A percentile compares a stretch with the other conserved stretches of the same genome.
These are phyloP conservation scores for Boletus subparvulus DNA, from an alignment of 768 basidiomycete genomes.

Conservation along the genomic window DNA sequence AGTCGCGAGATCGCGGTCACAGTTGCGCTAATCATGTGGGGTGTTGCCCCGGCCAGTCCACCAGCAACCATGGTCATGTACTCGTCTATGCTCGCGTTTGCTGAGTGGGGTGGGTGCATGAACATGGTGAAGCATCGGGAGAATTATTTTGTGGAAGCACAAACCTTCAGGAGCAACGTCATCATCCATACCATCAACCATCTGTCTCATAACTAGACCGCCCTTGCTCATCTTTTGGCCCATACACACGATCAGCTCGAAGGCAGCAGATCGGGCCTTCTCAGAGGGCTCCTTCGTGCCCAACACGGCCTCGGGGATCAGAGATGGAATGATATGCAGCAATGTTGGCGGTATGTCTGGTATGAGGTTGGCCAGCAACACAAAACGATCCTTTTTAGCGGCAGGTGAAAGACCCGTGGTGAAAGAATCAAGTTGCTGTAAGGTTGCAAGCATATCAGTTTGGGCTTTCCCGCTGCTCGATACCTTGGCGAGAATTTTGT, in stretches of 20 bases:
- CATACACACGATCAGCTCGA: conserved; percentile 88
- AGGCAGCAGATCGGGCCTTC: conserved; percentile 84
- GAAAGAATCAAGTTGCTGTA: conserved; percentile 65
- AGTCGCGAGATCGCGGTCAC: conserved; percentile 92
- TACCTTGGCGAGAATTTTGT: conserved; percentile 79
- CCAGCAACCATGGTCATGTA: conserved; percentile 97
- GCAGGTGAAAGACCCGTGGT: conserved; percentile 69
- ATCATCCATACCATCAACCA: conserved; percentile 84
- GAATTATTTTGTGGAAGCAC: conserved; percentile 1
- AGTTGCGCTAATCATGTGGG: conserved; percentile 98
- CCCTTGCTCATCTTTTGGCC: conserved; percentile 88
- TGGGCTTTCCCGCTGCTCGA: conserved; percentile 61
- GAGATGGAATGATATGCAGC: conserved; percentile 80
- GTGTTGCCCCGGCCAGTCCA: conserved; percentile 87
- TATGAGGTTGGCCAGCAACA: conserved; percentile 68
- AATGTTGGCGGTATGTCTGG: conserved; percentile 63
- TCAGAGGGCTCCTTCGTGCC: conserved; percentile 98
- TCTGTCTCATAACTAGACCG: conserved; percentile 72
- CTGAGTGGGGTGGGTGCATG: conserved; percentile 35
- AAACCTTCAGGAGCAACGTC: conserved; percentile 49
- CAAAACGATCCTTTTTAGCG: conserved; percentile 92
- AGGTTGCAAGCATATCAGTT: conserved; percentile 53
- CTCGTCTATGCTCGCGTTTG: conserved; percentile 78
- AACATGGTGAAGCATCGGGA: conserved; percentile 4
- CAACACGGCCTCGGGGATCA: conserved; percentile 92